These are phyloP conservation scores for Chondrus crispus DNA, from an alignment of 23 red algal species.

Conservation along the genomic window DNA sequence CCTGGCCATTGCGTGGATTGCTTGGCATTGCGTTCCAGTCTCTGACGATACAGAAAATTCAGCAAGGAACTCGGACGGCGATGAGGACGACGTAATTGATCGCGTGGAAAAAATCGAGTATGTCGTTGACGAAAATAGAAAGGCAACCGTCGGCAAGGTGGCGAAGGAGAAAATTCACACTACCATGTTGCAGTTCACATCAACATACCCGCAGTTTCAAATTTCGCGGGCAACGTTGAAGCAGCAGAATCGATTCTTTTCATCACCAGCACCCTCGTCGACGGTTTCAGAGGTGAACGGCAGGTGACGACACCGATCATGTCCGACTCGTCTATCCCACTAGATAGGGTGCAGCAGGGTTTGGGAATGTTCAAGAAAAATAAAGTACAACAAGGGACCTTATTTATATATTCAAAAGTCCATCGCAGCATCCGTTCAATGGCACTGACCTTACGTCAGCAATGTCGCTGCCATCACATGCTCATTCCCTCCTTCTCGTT, in stretches of 20 bases:
- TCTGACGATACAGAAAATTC: no score
- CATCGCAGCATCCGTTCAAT: no score
- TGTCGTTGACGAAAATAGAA: constrained; percentile 18
- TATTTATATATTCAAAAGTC: no score
- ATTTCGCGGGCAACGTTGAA: constrained; percentile 43
- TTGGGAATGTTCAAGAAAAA: no score
- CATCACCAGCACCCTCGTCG: constrained; percentile 39
- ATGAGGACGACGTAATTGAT: neutral
- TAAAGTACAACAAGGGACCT: no score
- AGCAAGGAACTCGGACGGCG: no score
- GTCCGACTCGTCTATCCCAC: no score
- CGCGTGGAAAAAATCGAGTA: neutral
- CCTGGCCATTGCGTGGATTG: constrained; percentile 57
- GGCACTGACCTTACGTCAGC: no score
- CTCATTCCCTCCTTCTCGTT: no score
- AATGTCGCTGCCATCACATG: no score
- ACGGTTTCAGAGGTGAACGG: neutral
- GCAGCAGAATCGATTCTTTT: constrained; percentile 60
- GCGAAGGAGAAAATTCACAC: constrained; percentile 33
- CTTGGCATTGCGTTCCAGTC: constrained; percentile 41
- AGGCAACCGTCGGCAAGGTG: neutral
- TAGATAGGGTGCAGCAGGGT: no score
- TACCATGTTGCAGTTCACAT: constrained; percentile 43
- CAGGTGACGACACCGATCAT: no score
- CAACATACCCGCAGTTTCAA: constrained; percentile 30